Base-by-base conservation (phyloP, 768 basidiomycete genomes). In the Lactarius sanguifluus region DNA sequence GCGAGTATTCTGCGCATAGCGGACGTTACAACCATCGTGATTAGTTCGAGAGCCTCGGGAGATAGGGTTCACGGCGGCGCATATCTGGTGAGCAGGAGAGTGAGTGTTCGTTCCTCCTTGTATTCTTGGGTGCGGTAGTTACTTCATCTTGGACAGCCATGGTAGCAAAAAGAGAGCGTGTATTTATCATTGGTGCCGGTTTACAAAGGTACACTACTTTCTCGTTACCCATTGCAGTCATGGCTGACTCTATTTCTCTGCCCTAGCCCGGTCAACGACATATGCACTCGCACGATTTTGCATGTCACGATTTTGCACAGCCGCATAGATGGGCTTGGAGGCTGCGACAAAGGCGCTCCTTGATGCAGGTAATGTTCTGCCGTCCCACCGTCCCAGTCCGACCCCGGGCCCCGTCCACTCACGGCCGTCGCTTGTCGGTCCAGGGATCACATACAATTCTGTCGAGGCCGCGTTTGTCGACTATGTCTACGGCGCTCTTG, bases 321-420 rank as follows among this genome's bases (percentile, higher is more conserved):
- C 13, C 36, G 0, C 32, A 25, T 60, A 92, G 89, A 92, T 94
- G 88, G 92, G 91, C 6, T 79, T 94, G 54, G 92, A 94, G 75
- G 93, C 93, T 1, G 85, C 89, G 1, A 92, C 91, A 1, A 94
- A 95, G 71, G 92, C 93, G 0, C 81, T 94, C 28, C 83, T 94
- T 18, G 93, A 95, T 71, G 92, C 92, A 69, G 90, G 89, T 87
- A 59, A 45, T 59, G 76, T 62, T 61, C 61, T 61, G 50, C 23
- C 1, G n/a, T 36, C 34, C 50, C 13, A 16, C 36, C 25, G 23
- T 10, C 10, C 34, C 34, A 10, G 34, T 57, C 54, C 6, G 1
- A 55, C 28, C 25, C n/a, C n/a, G n/a, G n/a, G n/a, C n/a, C 16
- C 10, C 5, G 7, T 23, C 23, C 23, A 8, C n/a, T 50, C 23